Evolutionary conservation across 2,329 filamentous ascomycete species (phyloP), one percentile per base, ranked within the genome.

Genomic region (Elsinoe perseae): DNA sequence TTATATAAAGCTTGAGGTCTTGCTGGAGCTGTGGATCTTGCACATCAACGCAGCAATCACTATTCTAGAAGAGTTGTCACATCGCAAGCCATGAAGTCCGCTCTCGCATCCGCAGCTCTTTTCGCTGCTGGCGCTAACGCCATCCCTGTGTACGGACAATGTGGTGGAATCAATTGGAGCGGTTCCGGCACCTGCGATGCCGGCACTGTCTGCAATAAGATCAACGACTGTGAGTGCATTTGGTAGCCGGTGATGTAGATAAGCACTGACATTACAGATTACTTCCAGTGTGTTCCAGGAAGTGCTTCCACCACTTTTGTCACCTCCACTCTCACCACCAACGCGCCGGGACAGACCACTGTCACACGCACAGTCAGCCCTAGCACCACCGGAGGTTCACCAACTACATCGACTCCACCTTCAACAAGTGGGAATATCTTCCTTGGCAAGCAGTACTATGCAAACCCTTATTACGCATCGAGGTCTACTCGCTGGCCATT

Each of bases 401-500:
- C 53, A 4, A 60, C 54, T 20, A 56, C 56, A n/a, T 43, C 56
- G 4, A 34, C 56, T 36, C 50, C 44, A 10, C 27, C 27, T 18
- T 50, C 44, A 20, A 18, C 25, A 2, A 50, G 44, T 20, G 82
- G 81, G 20, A 80, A 80, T 62, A 75, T 76, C 0, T 78, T 79
- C 57, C 68, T 68, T 8, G 77, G 76, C 18, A 73, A 75, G 58
- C 69, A 75, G 58, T 72, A 77, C 46, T 80, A 78, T 58, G 73
- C 72, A 27, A 80, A 80, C 61, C 70, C 75, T 2, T 79, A 76
- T 67, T 80, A 80, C 65, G 71, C 77, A 3, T 76, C 76, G 77
- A 80, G 61, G 73, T 80, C 32, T 72, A 74, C 56, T 75, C 66
- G 32, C 69, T 77, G 16, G 85, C 85, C 6, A 77, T 87, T 18